Percentiles rank a stretch among this genome's conserved stretches.
These are phyloP conservation scores for Penicillium sp. DNA, from an alignment of 2,329 filamentous ascomycete genomes.

Conservation along the genomic window DNA sequence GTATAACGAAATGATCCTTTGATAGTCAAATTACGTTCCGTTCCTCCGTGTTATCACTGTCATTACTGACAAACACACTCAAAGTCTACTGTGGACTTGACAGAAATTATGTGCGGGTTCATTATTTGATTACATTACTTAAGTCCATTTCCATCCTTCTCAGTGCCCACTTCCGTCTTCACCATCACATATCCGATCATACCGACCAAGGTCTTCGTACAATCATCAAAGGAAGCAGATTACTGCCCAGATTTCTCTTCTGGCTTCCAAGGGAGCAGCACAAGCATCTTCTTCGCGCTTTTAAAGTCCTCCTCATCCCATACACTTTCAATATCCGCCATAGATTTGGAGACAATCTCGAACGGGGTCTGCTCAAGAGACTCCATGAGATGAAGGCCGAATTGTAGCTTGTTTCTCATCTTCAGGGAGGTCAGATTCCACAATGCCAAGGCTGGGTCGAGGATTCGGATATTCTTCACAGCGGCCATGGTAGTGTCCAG, in stretches of 20 bases:
- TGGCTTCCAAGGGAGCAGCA: not conserved
- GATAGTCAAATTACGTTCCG: not conserved
- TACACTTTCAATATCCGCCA: not conserved
- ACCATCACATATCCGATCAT: too few species aligned
- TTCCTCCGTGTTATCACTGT: not conserved
- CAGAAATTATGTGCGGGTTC: not conserved
- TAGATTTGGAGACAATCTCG: not conserved
- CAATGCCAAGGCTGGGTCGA: not conserved
- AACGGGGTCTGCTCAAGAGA: not conserved
- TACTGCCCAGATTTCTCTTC: too few species aligned
- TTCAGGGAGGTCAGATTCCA: not conserved
- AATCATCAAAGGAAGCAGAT: too few species aligned
- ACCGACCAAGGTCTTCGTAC: too few species aligned
- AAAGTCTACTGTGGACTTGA: too few species aligned
- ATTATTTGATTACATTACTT: not conserved
- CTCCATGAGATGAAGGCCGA: not conserved
- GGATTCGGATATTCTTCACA: not conserved
- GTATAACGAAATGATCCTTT: not conserved
- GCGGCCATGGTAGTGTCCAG: not conserved
- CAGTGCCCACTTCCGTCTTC: not conserved
- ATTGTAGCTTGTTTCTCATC: not conserved
- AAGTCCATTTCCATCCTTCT: not conserved
- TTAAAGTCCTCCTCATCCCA: constrained; percentile 2
- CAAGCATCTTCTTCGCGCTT: not conserved
- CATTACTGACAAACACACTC: not conserved